Evolutionary conservation across 176 grass and related monocot species (phyloP), one percentile per base, ranked within the genome.

Genomic region (Echinochloa phyllopogon): DNA sequence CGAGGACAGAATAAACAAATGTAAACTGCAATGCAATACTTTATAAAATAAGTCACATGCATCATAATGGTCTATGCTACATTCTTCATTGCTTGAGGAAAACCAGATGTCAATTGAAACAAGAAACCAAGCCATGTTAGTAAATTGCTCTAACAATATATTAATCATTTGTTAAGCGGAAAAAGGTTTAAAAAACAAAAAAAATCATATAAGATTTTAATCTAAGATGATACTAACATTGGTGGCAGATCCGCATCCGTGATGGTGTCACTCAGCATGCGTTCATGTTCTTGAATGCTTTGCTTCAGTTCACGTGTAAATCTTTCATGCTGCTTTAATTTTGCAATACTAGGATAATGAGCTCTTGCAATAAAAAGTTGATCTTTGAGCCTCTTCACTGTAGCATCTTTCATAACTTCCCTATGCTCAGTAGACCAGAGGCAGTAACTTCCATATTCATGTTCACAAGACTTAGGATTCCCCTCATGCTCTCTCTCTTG

Each of bases 311-410:
- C 94, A 75, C 78, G 87, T 15, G 85, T 86, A 77, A 94, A 86
- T 17, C 21, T 61, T 76, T 97, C 94, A 44, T 88, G 82, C 21
- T 87, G 65, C 70, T 94, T 88, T 41, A 90, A 27, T 84, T 97
- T 97, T 62, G 89, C 94, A 87, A 97, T 71, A 51, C 91, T 92
- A 68, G 91, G 94, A 89, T 97, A 97, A 78, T 92, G 84, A 58
- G 91, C 94, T 94, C 94, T 92, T 36, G 90, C 92, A 62, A 89
- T 74, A 88, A 94, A 97, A 66, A 97, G 83, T 69, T 94, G 94
- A 88, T 89, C 94, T 78, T 94, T 97, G 55, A 97, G 87, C 61
- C 79, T 86, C 52, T 90, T 94, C 58, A 97, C 87, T 48, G 76
- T 43, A 66, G 66, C 59, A 88, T 94, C 94, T 89, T 92, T 88